Evolutionary conservation across 192 early-diverging fungal species (phyloP), one percentile per base, ranked within the genome.

Genomic region (Coemansia aciculifera): DNA sequence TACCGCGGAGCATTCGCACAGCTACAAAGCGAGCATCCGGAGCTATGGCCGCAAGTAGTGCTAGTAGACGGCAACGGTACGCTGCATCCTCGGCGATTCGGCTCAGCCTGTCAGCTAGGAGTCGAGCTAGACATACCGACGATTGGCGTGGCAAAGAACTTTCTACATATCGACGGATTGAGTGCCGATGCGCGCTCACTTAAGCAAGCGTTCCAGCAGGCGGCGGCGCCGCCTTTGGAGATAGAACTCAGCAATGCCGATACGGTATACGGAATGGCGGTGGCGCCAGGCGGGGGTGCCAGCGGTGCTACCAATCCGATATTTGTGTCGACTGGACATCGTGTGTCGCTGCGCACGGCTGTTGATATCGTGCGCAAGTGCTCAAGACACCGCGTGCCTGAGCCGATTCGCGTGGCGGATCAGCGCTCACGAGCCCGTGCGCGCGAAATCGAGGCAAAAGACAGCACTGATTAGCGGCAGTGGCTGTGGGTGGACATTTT

Each of bases 341-440:
- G 86, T 2, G 80, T 97, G 44, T 84, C 85, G 19, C 66, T 94
- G 37, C 75, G 75, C 1, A 92, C 90, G 8, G 90, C 95, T 0
- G 85, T 96, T 23, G 65, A 69, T 0, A 44, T 98, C n/a, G 89
- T 89, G 3, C 57, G 85, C 13, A 73, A 71, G 12, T 90, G 89
- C 59, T 90, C 87, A 27, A 56, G 71, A 10, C 88, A 84, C 80
- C 81, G 94, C 5, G 85, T 96, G 5, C 94, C 95, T 0, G 96
- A 98, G 71, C 96, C 96, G 5, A 94, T 97, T 64, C 87, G 95
- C 6, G 77, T 85, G 40, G 96, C 95, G n/a, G 96, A 98, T 80
- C 74, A 63, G 57, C 73, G 31, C 39, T 79, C 81, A 44, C 52
- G 75, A 34, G 63, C 64, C 7, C 46, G 62, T 0, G 63, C 70